Base-by-base conservation (phyloP, 768 basidiomycete genomes). In the Lactarius trivialis region DNA sequence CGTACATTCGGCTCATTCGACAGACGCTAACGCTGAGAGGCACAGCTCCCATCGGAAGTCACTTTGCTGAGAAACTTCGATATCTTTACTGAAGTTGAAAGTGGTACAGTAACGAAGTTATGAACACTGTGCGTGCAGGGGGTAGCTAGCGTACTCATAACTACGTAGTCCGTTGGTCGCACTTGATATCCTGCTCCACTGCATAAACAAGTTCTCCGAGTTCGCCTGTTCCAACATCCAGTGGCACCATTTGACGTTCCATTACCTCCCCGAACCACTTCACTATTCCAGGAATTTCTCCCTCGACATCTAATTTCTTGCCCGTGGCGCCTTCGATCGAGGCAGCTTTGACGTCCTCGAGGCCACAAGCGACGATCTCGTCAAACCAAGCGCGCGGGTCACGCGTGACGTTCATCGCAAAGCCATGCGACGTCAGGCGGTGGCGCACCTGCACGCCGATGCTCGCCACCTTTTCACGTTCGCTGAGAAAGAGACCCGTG, bases 391-490 rank as follows among this genome's bases (percentile, higher is more conserved):
- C 65, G 28, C 85, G 71, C 4, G 93, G 93, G 65, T 97, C 88
- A 32, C 73, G 74, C 0, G 93, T 92, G 62, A 98, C 78, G 73
- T 99, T 99, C 71, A 98, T 76, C 1, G 94, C 84, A 74, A 99
- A 97, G 1, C 97, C 97, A 72, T 99, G 97, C 28, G 86, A 89
- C 49, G 97, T 96, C 59, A 99, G 81, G 49, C 96, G 83, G 71
- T 98, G 95, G 60, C 94, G 86, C 58, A 98, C 86, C 73, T 98
- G 94, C 56, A 99, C 93, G 49, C 97, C 97, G 56, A 99, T 96
- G 70, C 96, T 98, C 19, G 85, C 93, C 68, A 99, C 79, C 74
- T 98, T 99, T 51, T 88, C 88, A 33, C 75, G 75, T n/a, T 79
- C 76, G 69, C 89, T 82, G 56, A 93, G 74, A 72, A 98, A 98